phyloP scores from a whole-genome alignment of 768 basidiomycete genomes.

The Russula abietina region DNA sequence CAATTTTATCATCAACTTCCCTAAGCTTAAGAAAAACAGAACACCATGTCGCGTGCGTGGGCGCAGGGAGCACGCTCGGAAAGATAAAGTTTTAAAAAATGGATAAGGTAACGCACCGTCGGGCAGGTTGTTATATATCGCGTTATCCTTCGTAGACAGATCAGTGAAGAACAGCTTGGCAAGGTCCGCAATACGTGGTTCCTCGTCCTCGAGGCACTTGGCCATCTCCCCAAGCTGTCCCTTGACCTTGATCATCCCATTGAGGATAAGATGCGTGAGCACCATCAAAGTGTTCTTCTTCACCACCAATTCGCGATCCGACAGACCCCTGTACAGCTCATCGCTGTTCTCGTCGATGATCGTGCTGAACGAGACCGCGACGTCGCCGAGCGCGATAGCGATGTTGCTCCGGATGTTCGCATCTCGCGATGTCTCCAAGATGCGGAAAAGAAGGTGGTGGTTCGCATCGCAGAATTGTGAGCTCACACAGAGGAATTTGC shows the following conservation, averaged over 20 bases:
- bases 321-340: constrained; percentile 89
- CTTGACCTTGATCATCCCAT: constrained; percentile 99
- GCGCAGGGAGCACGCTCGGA: background rate
- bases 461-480: constrained; percentile 90
- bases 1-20: no score
- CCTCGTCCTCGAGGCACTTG: constrained; percentile 94
- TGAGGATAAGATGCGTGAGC: constrained; percentile 90
- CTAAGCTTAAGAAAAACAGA: background rate
- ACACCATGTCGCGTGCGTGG: no score
- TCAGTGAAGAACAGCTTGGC: constrained; percentile 99
- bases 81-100: background rate
- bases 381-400: constrained; percentile 95
- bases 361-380: constrained; percentile 95
- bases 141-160: constrained; percentile 94
- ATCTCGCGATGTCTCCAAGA: constrained; percentile 87
- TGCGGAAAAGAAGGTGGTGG: constrained; percentile 84
- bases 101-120: constrained; percentile 54
- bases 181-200: constrained; percentile 80
- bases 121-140: constrained; percentile 97
- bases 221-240: constrained; percentile 99
- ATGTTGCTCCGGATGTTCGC: constrained; percentile 91
- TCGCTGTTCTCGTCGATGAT: constrained; percentile 97
- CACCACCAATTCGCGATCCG: constrained; percentile 79
- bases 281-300: constrained; percentile 99
- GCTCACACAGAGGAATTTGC: constrained; percentile 95